These are phyloP conservation scores for Aspergillus fumigatiaffinis DNA, from an alignment of 2,329 filamentous ascomycete genomes.

Conservation along the genomic window DNA sequence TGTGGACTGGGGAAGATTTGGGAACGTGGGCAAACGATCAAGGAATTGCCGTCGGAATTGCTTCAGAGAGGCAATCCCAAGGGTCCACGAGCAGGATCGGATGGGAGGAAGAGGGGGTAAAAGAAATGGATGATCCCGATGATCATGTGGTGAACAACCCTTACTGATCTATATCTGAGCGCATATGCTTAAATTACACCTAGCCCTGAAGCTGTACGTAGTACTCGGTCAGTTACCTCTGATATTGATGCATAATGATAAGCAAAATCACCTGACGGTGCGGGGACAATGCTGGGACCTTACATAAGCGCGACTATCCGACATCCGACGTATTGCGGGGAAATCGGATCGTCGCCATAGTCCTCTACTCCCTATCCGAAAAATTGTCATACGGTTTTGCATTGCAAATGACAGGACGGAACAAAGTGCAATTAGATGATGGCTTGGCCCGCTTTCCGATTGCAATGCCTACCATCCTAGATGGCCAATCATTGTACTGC, in stretches of 20 bases:
- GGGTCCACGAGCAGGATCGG: conserved; percentile 15
- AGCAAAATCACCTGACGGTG: not conserved
- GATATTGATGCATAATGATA: not conserved
- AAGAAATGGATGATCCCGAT: not conserved
- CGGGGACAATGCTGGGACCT: not conserved
- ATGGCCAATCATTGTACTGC: not conserved
- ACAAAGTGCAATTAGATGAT: not conserved
- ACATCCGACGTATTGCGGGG: conserved; percentile 18
- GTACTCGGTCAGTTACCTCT: no score
- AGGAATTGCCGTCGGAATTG: conserved; percentile 45
- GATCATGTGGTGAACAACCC: not conserved
- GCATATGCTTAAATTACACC: not conserved
- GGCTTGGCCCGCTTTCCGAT: not conserved
- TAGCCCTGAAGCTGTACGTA: no score
- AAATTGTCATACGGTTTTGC: conserved; percentile 1
- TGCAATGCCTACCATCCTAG: not conserved
- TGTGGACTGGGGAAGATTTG: conserved; percentile 69
- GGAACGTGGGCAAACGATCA: conserved; percentile 50
- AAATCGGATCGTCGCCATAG: conserved; percentile 15
- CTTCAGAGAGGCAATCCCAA: conserved; percentile 36
- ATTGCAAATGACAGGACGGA: conserved; percentile 8
- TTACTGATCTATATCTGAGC: not conserved
- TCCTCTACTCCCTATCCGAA: conserved; percentile 4
- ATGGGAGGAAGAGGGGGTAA: not conserved
- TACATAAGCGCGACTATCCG: not conserved